A percentile compares a stretch with the other conserved stretches of the same genome.
Conservation (phyloP, 2,329 filamentous ascomycete genomes). For the Fusarium irregulare region DNA sequence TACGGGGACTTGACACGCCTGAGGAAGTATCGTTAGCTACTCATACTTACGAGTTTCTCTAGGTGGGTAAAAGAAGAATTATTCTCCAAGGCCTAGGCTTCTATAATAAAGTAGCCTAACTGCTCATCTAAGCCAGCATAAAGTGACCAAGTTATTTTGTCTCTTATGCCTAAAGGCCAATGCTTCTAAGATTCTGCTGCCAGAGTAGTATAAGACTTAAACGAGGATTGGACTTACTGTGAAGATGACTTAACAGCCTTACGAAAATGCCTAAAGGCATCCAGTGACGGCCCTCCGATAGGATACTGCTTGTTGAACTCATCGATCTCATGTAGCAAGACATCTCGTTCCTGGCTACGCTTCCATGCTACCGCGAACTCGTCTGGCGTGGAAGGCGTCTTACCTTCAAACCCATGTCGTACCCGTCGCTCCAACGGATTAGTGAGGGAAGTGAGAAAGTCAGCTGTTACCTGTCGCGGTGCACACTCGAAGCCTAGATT, state of each 20-base stretch:
- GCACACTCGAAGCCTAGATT: conserved; percentile 67
- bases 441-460: conserved; percentile 72
- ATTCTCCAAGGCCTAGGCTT: accelerated
- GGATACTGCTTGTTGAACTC: background rate
- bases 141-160: too few species aligned
- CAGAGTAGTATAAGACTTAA: background rate
- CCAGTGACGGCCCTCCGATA: background rate
- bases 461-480: conserved; percentile 70
- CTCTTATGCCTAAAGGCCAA: too few species aligned
- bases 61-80: too few species aligned
- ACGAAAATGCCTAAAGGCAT: background rate
- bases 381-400: conserved; percentile 51
- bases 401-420: conserved; percentile 48
- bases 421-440: conserved; percentile 50
- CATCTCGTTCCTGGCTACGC: background rate
- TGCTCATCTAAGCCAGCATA: too few species aligned
- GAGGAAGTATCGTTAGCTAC: accelerated
- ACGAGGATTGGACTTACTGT: background rate
- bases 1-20: background rate
- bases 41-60: too few species aligned
- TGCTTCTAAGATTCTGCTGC: too few species aligned
- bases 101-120: too few species aligned
- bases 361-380: conserved; percentile 53
- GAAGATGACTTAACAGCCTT: background rate
- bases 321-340: background rate